Conservation (phyloP, 768 basidiomycete species). For the Tylopilus sp. region DNA sequence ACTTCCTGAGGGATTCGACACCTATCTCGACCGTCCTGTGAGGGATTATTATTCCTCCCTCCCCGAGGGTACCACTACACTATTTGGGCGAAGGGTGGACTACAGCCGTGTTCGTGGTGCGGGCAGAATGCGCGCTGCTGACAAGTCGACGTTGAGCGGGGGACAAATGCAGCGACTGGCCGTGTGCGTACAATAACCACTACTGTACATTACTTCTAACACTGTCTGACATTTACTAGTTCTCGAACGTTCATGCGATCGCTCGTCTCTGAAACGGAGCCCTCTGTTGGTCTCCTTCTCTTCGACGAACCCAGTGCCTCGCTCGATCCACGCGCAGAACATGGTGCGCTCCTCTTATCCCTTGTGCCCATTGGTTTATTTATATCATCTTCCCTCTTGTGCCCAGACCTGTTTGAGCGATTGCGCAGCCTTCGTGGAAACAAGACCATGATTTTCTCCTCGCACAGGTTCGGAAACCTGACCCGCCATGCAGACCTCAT, state of each 20-base stretch:
- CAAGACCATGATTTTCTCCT: slow-evolving; percentile 83
- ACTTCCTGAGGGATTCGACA: slow-evolving; percentile 64
- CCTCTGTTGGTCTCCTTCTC: slow-evolving; percentile 53
- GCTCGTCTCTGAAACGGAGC: slow-evolving; percentile 41
- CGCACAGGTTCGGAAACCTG: slow-evolving; percentile 58
- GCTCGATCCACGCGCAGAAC: slow-evolving; percentile 73
- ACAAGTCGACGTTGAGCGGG: slow-evolving; percentile 48
- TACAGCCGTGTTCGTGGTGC: slow-evolving; percentile 42
- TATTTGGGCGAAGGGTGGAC: slow-evolving; percentile 60
- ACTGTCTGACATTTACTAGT: too few relatives aligned
- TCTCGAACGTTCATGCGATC: slow-evolving; percentile 71
- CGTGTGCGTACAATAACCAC: slow-evolving; percentile 47
- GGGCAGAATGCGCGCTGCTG: slow-evolving; percentile 40
- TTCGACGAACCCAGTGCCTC: slow-evolving; percentile 76
- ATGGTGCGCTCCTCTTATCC: slow-evolving; percentile 37
- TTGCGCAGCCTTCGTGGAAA: slow-evolving; percentile 62
- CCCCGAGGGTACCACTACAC: slow-evolving; percentile 58
- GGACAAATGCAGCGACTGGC: slow-evolving; percentile 77
- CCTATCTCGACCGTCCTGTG: slow-evolving; percentile 72
- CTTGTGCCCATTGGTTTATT: background rate
- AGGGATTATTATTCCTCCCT: slow-evolving; percentile 63
- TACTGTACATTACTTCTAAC: too few relatives aligned
- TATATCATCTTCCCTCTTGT: background rate
- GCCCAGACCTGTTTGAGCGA: slow-evolving; percentile 65
- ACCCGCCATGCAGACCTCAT: slow-evolving; percentile 72